Evolutionary conservation across 257 asterid species (phyloP).

Genomic region (Eustoma russellianum): DNA sequence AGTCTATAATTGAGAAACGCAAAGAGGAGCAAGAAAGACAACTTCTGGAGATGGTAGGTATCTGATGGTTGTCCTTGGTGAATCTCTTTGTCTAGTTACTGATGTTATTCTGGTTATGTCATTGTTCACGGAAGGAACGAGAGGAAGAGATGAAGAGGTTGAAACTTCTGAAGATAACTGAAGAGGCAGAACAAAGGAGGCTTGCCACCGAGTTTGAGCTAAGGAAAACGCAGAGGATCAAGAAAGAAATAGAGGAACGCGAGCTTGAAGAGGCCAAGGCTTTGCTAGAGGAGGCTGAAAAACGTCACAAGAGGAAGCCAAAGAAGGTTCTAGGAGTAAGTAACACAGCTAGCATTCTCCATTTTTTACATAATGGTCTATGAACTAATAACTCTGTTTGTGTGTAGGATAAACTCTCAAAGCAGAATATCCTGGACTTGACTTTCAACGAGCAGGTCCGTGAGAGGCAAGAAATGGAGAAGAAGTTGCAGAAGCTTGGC

Average conservation of each 20-base stretch:
- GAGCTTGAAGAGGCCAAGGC: slow-evolving; percentile 70
- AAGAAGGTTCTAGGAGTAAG: slow-evolving; percentile 73
- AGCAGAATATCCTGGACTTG: slow-evolving; percentile 50
- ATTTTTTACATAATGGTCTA: background rate
- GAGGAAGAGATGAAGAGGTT: slow-evolving; percentile 73
- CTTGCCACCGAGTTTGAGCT: slow-evolving; percentile 64
- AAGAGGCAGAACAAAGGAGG: slow-evolving; percentile 66
- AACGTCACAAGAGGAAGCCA: slow-evolving; percentile 55
- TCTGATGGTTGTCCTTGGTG: background rate
- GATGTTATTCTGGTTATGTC: background rate
- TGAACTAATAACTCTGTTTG: slow-evolving; percentile 1
- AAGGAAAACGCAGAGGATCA: slow-evolving; percentile 65
- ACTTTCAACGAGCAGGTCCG: slow-evolving; percentile 66
- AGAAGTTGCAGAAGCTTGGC: slow-evolving; percentile 28
- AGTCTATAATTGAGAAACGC: slow-evolving; percentile 73
- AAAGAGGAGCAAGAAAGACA: slow-evolving; percentile 93
- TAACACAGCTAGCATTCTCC: background rate
- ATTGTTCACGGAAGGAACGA: slow-evolving; percentile 47
- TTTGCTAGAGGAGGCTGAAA: slow-evolving; percentile 55
- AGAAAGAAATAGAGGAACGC: slow-evolving; percentile 72
- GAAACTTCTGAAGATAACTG: slow-evolving; percentile 54
- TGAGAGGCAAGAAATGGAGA: slow-evolving; percentile 88
- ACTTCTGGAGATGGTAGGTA: slow-evolving; percentile 69
- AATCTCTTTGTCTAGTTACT: background rate
- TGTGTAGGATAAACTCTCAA: slow-evolving; percentile 68